A percentile compares a stretch with the other conserved stretches of the same genome.
Evolutionary conservation across 805 yeast genomes (phyloP).

Genomic region (Ogataea henricii): DNA sequence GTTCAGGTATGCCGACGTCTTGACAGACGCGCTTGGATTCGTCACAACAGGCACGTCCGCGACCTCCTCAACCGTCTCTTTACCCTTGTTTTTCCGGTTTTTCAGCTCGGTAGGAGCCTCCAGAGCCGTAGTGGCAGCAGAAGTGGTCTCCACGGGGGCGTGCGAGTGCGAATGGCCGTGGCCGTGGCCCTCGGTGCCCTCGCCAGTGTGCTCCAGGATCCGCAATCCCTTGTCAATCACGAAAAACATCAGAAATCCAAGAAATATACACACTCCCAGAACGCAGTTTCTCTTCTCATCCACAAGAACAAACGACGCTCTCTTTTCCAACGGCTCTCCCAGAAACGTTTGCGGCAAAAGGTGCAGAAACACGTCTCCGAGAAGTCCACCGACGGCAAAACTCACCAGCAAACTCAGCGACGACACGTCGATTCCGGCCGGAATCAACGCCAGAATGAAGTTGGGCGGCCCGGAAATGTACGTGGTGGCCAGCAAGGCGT

Average conservation of each 20-base stretch:
- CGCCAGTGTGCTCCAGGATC: slow-evolving; percentile 44
- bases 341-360: slow-evolving; percentile 67
- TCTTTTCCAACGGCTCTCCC: slow-evolving; percentile 49
- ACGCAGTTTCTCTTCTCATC: slow-evolving; percentile 51
- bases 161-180: slow-evolving; percentile 46
- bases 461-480: slow-evolving; percentile 69
- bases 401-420: slow-evolving; percentile 57
- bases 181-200: slow-evolving; percentile 41
- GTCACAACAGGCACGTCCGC: slow-evolving; percentile 30
- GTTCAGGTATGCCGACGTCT: slow-evolving; percentile 62
- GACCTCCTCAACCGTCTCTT: slow-evolving; percentile 25
- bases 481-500: slow-evolving; percentile 63
- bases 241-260: slow-evolving; percentile 63
- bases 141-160: slow-evolving; percentile 20
- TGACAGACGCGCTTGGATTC: slow-evolving; percentile 40
- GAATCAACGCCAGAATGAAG: slow-evolving; percentile 54
- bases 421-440: slow-evolving; percentile 54
- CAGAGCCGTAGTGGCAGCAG: slow-evolving; percentile 5
- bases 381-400: slow-evolving; percentile 74
- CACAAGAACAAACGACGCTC: slow-evolving; percentile 47
- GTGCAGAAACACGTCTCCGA: slow-evolving; percentile 76
- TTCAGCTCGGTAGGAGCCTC: background rate
- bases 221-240: slow-evolving; percentile 63
- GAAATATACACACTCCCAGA: slow-evolving; percentile 55
- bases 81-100: slow-evolving; percentile 14